Evolutionary conservation across 2,329 filamentous ascomycete species (phyloP).

Genomic region (Tolypocladium guangdongense): DNA sequence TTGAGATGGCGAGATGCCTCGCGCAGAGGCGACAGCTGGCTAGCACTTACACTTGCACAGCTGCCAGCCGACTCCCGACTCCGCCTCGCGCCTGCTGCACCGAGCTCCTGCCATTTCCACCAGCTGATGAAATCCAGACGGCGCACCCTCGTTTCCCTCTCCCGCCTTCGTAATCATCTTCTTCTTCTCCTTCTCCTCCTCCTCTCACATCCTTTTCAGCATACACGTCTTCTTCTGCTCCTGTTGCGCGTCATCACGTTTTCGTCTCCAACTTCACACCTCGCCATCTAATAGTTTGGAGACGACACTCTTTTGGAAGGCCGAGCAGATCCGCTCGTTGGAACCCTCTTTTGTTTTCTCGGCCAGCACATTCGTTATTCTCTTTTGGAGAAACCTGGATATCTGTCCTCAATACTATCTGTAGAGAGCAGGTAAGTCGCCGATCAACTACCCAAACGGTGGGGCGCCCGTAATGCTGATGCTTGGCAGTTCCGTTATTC

Average conservation of each 20-base stretch:
- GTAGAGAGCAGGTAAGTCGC: slow-evolving; percentile 1
- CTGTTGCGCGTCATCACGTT: background rate
- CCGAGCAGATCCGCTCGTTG: background rate
- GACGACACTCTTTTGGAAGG: background rate
- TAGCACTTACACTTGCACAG: background rate
- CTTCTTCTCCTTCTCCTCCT: background rate
- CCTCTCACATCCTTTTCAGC: background rate
- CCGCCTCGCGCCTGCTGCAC: background rate
- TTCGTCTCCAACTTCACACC: background rate
- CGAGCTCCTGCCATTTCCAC: background rate
- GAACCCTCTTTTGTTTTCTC: background rate
- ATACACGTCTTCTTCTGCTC: background rate
- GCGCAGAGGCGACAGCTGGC: background rate
- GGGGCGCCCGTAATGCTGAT: background rate
- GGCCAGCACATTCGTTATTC: background rate
- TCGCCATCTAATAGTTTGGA: background rate
- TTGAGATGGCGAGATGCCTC: background rate
- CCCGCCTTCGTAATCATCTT: background rate
- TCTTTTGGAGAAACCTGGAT: background rate
- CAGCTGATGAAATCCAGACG: background rate
- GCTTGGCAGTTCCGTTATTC: background rate
- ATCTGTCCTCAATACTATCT: background rate
- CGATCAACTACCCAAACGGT: background rate
- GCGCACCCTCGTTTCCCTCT: background rate
- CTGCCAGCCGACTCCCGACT: background rate